Base-by-base conservation (phyloP, 352 stramenopile genomes). In the Pythium oligandrum region DNA sequence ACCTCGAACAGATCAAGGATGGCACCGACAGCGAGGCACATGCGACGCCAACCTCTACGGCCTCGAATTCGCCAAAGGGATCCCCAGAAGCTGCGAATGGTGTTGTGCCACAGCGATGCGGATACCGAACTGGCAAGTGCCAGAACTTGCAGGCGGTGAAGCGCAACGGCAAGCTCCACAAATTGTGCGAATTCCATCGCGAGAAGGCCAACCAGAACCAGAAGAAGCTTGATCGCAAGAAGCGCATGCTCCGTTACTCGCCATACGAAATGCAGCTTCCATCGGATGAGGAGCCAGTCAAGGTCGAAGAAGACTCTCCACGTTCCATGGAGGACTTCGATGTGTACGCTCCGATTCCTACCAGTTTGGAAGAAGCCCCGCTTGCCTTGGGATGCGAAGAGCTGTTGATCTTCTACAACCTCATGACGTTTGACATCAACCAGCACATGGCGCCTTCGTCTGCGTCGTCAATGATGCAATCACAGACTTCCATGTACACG, bases 211-310 rank as follows among this genome's bases (percentile, higher is more conserved):
- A 92, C 66, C 65, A 84, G 51, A 92, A 90, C 66, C 82, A 92
- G 58, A 90, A 90, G 68, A 92, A 92, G 58, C 68, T 92, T 49
- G 82, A 92, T 62, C 78, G 78, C 57, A 92, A 92, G 75, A 92
- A 92, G 71, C 78, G 81, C 6, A 44, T 88, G 52, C 64, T 83
- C 56, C 78, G 78, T 33, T 62, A 52, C 38, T 71, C 73, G 32
- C 64, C 75, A 11, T 87, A 71, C 59, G 67, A 64, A 31, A 57
- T 57, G 3, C 49, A 59, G 37, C 55, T 71, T 43, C 70, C 63
- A 26, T 77, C 66, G 12, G 59, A 83, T 40, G 70, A 84, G 31
- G 62, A 88, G 46, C 33, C 34, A 1, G 40, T 55, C 51, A 68
- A 62, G 34, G 34, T 64, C 46, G 59, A 70, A 7, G 64, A 73